Evolutionary conservation across 2,329 filamentous ascomycete genomes (phyloP).

Genomic region (Ceratocystiopsis sp.): DNA sequence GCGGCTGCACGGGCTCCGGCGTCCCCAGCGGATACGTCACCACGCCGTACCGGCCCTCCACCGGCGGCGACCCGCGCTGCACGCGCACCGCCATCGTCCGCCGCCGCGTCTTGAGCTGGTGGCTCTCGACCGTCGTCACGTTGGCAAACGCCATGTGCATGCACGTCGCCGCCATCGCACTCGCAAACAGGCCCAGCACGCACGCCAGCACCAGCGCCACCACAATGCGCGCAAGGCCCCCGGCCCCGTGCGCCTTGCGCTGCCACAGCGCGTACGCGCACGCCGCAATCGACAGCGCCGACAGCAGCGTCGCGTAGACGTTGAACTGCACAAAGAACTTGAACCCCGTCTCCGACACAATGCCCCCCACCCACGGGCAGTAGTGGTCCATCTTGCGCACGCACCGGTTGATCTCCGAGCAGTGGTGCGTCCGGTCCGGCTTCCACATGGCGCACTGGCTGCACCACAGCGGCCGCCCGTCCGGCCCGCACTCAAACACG

Average conservation of each 20-base stretch:
- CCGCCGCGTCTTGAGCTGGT: conserved; percentile 42
- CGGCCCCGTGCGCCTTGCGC: conserved; percentile 31
- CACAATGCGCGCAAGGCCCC: conserved; percentile 26
- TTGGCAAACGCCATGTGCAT: conserved; percentile 55
- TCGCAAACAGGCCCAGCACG: conserved; percentile 67
- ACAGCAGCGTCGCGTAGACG: conserved; percentile 54
- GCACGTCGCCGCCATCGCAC: conserved; percentile 60
- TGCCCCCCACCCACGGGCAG: conserved; percentile 92
- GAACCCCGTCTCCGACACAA: conserved; percentile 70
- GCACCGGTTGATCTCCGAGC: conserved; percentile 63
- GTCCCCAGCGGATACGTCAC: conserved; percentile 10
- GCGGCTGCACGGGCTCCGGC: not conserved
- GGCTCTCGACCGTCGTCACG: conserved; percentile 68
- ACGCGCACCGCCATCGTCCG: conserved; percentile 63
- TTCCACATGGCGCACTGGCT: conserved; percentile 74
- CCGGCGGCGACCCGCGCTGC: conserved; percentile 28
- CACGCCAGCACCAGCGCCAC: conserved; percentile 47
- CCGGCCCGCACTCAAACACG: conserved; percentile 65
- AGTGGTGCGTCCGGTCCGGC: conserved; percentile 75
- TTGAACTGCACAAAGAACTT: conserved; percentile 90
- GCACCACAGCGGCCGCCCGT: conserved; percentile 80
- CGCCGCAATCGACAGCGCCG: conserved; percentile 43
- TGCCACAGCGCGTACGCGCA: conserved; percentile 29
- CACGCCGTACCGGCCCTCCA: conserved; percentile 32
- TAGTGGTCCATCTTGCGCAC: conserved; percentile 89